Conservation (phyloP, 2,329 filamentous ascomycete genomes). For the Fusarium torreyae region DNA sequence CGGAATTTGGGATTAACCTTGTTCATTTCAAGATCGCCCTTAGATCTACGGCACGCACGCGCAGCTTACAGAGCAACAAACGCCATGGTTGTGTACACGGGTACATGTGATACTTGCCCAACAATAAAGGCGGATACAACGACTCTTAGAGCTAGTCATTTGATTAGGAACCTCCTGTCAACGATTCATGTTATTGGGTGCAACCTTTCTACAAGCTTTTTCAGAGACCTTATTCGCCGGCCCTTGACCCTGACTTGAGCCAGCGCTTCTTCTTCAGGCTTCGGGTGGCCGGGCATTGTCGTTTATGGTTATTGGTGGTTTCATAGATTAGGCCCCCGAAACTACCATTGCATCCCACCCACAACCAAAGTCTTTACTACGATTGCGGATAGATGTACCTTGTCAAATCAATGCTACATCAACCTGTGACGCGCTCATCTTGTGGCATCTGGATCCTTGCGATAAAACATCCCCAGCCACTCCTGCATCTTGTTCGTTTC, state of each 20-base stretch:
- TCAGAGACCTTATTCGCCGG: constrained; percentile 24
- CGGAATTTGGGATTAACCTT: constrained; percentile 31
- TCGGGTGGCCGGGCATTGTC: constrained; percentile 33
- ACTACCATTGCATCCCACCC: constrained; percentile 21
- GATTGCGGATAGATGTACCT: constrained; percentile 42
- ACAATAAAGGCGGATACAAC: constrained; percentile 21
- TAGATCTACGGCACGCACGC: constrained; percentile 31
- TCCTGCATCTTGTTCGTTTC: constrained; percentile 31
- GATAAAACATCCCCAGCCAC: constrained; percentile 15
- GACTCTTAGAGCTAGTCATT: constrained; percentile 26
- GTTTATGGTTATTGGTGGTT: constrained; percentile 21
- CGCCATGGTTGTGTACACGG: constrained; percentile 2
- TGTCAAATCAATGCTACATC: constrained; percentile 15
- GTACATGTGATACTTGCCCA: constrained; percentile 3
- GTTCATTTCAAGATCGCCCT: constrained; percentile 36
- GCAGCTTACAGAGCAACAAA: constrained; percentile 4
- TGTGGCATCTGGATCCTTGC: constrained; percentile 16
- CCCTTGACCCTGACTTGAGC: constrained; percentile 29
- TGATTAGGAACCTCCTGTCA: constrained; percentile 36
- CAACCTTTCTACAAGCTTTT: constrained; percentile 6
- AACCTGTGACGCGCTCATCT: constrained; percentile 8
- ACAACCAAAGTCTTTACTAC: constrained; percentile 13
- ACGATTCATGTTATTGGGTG: constrained; percentile 23
- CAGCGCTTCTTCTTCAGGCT: constrained; percentile 14
- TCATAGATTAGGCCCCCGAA: constrained; percentile 13